Base-by-base conservation (phyloP, 2,329 filamentous ascomycete species). In the Apiospora kogelbergensis region DNA sequence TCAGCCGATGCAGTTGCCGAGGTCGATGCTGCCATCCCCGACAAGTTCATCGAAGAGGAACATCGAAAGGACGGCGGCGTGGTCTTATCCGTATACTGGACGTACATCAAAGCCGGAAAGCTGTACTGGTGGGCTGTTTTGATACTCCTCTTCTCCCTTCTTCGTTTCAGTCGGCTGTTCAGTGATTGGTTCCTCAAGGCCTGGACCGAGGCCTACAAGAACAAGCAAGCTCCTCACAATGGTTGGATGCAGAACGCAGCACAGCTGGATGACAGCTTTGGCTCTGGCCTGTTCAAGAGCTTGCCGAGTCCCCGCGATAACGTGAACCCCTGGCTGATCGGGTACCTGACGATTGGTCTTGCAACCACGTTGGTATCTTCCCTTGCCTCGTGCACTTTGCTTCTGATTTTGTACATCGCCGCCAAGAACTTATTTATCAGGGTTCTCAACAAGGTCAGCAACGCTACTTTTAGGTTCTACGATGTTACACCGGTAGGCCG, bases 401-500 rank as follows among this genome's bases (percentile, higher is more conserved):
- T 95, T 15, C 82, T 91, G n/a, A 93, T 97, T 71, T 89, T 93
- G 26, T 95, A 96, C 77, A 87, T 88, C 41, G 93, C 94, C 0
- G 93, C 93, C 0, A 92, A 91, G 73, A 83, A 84, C 7, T 87
- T 98, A 65, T 97, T 97, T 80, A 84, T 84, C 70, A 85, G 89
- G 46, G 92, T 93, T 24, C 89, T 97, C 80, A 82, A 86, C 1
- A 88, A 87, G 66, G 93, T 97, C 65, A 91, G 91, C 76, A 88
- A 90, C 74, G 93, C 94, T 0, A 95, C 91, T 0, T 97, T 98
- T 81, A 89, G 94, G 1, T 98, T 95, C 79, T 96, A 97, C 81
- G 95, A 98, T 77, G 89, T 93, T 4, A 97, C 95, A 0, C 95
- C 95, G 0, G 90, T 97, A 0, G 95, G 95, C 0, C 89, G 95